Evolutionary conservation across 768 basidiomycete species (phyloP), one percentile per base, ranked within the genome.

Genomic region (Trametes cinnabarina): DNA sequence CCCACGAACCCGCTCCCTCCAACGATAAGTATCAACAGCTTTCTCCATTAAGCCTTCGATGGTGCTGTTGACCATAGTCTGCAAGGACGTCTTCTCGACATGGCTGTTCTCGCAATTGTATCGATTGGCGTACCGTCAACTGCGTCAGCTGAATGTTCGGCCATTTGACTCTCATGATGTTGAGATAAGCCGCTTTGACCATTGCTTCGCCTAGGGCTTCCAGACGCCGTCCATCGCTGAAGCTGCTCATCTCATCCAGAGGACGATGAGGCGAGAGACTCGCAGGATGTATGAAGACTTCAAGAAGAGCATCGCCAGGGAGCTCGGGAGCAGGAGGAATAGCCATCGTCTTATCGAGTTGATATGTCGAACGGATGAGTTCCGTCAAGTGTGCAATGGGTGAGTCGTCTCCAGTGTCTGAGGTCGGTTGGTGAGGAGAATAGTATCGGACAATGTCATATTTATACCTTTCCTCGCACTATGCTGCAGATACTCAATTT

Each of bases 201-300:
- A 59, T 23, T 3, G 15, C 0, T 1, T 46, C 26, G 4, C 58
- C 58, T 3, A 59, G 58, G 9, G 23, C 22, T 23, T 41, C 47
- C 15, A 59, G 47, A 22, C 58, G 51, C 1, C 17, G 4, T 39
- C 51, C 19, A 17, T 54, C 47, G 37, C 51, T 52, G 41, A 52
- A 58, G 4, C 15, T 19, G 14, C 52, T 55, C 14, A 5, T 23
- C 3, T 19, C 20, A 4, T 55, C 54, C 1, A 40, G 19, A 11
- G 17, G 9, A 19, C 34, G 46, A 10, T n/a, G 14, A 10, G 25
- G 32, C 23, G 48, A 17, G 1, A 14, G 44, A 43, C 40, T 49
- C 25, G 28, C 37, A 3, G 54, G 54, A 32, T 52, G 55, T 4
- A 48, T 50, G 51, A 61, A 61, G 5, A 57, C 34, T 10, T 50